Percentiles rank a stretch among this genome's conserved stretches.
phyloP scores from a whole-genome alignment of 345 rosid species.

The Laguncularia racemosa region DNA sequence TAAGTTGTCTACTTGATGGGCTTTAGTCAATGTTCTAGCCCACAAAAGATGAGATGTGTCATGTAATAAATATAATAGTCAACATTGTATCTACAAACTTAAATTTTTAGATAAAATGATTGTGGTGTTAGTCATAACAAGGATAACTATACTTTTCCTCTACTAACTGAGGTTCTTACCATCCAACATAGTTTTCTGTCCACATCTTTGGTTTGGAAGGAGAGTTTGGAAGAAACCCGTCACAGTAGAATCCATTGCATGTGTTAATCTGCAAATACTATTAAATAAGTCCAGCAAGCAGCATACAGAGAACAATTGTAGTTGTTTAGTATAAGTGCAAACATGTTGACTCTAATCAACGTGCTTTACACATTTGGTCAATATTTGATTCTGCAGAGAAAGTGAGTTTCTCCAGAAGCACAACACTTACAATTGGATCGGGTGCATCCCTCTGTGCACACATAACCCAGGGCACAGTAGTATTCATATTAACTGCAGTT shows the following conservation, averaged over 20 bases:
- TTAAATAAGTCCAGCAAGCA: not conserved
- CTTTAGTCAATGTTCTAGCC: no score
- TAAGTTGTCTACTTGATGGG: no score
- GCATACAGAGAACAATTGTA: not conserved
- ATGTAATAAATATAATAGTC: no score
- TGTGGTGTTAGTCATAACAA: no score
- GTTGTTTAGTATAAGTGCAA: no score
- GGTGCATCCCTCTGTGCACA: slow-evolving; percentile 55
- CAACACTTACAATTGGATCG: slow-evolving; percentile 41
- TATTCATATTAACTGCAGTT: slow-evolving; percentile 49
- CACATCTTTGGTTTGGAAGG: slow-evolving; percentile 56
- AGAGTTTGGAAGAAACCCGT: slow-evolving; percentile 44
- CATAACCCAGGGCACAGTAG: slow-evolving; percentile 71
- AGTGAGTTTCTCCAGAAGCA: not conserved
- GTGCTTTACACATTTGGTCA: not conserved
- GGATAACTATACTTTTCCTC: not conserved
- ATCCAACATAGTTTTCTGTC: slow-evolving; percentile 66
- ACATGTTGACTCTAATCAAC: not conserved
- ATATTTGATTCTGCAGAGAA: not conserved
- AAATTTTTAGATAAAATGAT: no score
- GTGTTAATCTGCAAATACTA: slow-evolving; percentile 46
- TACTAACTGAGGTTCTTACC: slow-evolving; percentile 22
- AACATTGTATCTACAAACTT: no score
- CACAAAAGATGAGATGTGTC: no score
- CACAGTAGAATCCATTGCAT: slow-evolving; percentile 67